Base-by-base conservation (phyloP, 805 yeast species). In the Pichia kluyveri region DNA sequence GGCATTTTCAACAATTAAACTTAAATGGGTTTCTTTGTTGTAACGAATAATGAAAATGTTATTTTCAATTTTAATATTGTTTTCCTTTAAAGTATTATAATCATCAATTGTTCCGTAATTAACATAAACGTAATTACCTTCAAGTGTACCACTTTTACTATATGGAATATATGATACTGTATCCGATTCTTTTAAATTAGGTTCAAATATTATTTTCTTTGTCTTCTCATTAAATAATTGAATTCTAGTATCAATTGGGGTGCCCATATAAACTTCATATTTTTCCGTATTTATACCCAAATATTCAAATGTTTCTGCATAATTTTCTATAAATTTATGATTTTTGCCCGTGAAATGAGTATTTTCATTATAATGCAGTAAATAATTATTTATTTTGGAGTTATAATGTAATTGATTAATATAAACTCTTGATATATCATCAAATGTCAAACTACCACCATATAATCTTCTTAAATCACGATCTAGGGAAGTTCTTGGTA, bases 401-500 rank as follows among this genome's bases (percentile, higher is more conserved):
- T 52, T 59, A 47, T 53, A 56, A 40, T 52, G 54, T 32, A 63
- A 52, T 45, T 60, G 63, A 18, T 61, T 59, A 38, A 62, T 48
- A 54, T 74, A 81, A 18, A 78, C 62, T 34, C 96, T 70, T 54
- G 84, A 80, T 31, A 84, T 72, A 53, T 89, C 96, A 10, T 79
- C 73, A 47, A 72, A 73, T 3, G 95, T 82, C 43, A 86, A 60
- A 46, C 69, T 74, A 36, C 80, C 73, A 32, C 82, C 80, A 63
- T 87, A 86, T 54, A 86, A 62, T 44, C 96, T 68, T 56, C 91
- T 74, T 57, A 85, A 78, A 63, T 90, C 96, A 54, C 96, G 69
- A 44, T 84, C 79, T 18, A 87, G 68, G 2, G 96, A 86, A 1
- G 97, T 86, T 49, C 96, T 65, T 2, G 96, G 96, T 15, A 88